Evolutionary conservation across 257 asterid species (phyloP).

Genomic region (Nicotiana noctiflora): DNA sequence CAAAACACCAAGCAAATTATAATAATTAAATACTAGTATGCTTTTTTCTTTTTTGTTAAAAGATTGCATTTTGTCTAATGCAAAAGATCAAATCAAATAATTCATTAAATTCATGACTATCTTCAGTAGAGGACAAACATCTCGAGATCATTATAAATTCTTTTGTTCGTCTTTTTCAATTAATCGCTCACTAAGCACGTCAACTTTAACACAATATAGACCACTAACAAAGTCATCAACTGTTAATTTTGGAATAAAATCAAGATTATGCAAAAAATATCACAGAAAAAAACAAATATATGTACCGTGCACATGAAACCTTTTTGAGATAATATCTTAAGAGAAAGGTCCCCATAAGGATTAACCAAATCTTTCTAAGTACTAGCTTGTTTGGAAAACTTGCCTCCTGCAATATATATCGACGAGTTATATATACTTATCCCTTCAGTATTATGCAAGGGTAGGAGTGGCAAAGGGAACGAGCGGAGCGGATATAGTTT

Average conservation of each 20-base stretch:
- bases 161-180: background rate
- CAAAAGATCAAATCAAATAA: constrained; percentile 6
- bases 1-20: background rate
- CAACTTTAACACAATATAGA: background rate
- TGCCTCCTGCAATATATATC: no score
- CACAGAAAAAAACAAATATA: background rate
- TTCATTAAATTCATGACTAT: background rate
- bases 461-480: no score
- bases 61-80: background rate
- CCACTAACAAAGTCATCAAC: background rate
- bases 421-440: no score
- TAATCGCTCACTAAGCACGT: background rate
- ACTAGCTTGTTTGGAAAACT: no score
- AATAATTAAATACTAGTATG: background rate
- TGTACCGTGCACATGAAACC: background rate
- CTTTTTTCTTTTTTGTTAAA: background rate
- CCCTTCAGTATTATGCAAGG: no score
- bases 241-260: background rate
- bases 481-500: no score
- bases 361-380: background rate
- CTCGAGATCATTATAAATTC: background rate
- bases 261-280: background rate
- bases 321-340: background rate
- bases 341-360: background rate
- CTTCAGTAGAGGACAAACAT: background rate